Evolutionary conservation across 2,329 filamentous ascomycete genomes (phyloP).

Genomic region (Ceratocystis papillata): DNA sequence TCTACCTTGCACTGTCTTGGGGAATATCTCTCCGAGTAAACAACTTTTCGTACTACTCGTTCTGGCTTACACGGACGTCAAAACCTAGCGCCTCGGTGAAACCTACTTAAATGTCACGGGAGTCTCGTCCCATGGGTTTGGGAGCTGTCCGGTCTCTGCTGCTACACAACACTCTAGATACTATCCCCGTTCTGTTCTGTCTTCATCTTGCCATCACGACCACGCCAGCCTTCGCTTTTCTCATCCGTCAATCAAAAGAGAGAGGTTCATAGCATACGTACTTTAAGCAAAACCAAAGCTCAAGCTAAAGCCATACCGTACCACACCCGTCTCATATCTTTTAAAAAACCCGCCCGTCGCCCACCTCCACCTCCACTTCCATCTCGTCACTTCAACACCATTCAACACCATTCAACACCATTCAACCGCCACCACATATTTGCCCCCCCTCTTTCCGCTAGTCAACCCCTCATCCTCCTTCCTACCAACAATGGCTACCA

Average conservation of each 20-base stretch:
- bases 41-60: slow-evolving; percentile 11
- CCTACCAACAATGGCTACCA: slow-evolving; percentile 15
- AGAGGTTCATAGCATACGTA: no score
- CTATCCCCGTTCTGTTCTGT: neutral
- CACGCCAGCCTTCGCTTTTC: neutral
- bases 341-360: neutral
- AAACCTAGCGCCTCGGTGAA: slow-evolving; percentile 1
- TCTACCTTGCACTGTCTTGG: neutral
- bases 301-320: neutral
- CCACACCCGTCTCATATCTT: neutral
- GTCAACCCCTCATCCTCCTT: neutral
- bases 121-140: slow-evolving; percentile 5
- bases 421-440: no score
- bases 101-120: slow-evolving; percentile 8
- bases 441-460: neutral
- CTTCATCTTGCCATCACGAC: neutral
- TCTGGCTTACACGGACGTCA: slow-evolving; percentile 11
- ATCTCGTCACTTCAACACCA: neutral
- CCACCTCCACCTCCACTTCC: neutral
- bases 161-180: neutral
- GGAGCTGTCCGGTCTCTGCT: slow-evolving; percentile 5
- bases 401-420: neutral
- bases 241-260: neutral
- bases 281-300: no score
- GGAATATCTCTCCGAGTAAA: slow-evolving; percentile 8